phyloP scores from a whole-genome alignment of 495 filamentous ascomycete species.

The Xylaria acuta region DNA sequence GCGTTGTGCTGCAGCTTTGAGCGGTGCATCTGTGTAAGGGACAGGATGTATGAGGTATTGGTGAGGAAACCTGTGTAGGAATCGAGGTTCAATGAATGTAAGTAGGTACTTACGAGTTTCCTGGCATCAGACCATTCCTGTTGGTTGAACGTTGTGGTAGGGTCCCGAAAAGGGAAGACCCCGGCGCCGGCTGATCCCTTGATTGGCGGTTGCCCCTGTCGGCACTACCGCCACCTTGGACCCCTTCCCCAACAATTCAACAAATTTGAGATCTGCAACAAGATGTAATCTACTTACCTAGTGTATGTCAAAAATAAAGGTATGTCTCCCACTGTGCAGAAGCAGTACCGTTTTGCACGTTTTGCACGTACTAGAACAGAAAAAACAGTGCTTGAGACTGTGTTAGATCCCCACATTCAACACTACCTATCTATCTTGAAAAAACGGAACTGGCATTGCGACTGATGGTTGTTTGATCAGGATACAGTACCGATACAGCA shows the following conservation, averaged over 20 bases:
- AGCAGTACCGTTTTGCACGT: neutral
- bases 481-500: too few relatives aligned
- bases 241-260: conserved; percentile 46
- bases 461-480: neutral
- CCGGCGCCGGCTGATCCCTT: conserved; percentile 19
- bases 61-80: neutral
- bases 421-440: conserved; percentile 11
- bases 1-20: neutral
- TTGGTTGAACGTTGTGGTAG: neutral
- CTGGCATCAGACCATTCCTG: conserved; percentile 1
- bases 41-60: neutral
- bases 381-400: conserved; percentile 15
- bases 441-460: neutral
- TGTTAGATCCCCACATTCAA: conserved; percentile 10
- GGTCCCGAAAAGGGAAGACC: conserved; percentile 36
- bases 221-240: conserved; percentile 32
- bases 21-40: neutral
- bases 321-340: too few relatives aligned
- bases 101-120: too few relatives aligned
- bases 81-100: neutral
- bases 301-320: too few relatives aligned
- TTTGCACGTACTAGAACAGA: neutral
- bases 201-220: conserved; percentile 34
- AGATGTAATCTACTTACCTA: too few relatives aligned
- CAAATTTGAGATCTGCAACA: conserved; percentile 38